These are phyloP conservation scores for Raddia distichophylla DNA, from an alignment of 176 grass and related monocot species.

Conservation along the genomic window DNA sequence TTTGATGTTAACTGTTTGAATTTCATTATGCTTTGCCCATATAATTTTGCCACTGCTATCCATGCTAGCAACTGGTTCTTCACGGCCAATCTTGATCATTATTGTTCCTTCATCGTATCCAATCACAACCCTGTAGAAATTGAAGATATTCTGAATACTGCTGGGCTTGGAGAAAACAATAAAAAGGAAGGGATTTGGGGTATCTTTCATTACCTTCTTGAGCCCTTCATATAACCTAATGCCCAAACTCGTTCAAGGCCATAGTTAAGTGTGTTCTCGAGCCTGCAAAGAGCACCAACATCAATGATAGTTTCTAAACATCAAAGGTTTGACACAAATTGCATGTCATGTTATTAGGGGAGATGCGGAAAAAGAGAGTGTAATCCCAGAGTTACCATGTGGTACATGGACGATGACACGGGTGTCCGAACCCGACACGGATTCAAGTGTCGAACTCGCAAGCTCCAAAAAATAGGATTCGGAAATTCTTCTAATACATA, in stretches of 20 bases:
- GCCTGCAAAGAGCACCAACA: constrained; percentile 43
- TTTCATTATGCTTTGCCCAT: constrained; percentile 84
- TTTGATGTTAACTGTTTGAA: constrained; percentile 95
- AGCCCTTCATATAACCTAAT: constrained; percentile 71
- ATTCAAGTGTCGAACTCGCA: no score
- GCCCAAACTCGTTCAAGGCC: constrained; percentile 86
- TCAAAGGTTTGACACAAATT: background rate
- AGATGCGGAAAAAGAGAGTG: background rate
- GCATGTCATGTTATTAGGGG: constrained; percentile 1
- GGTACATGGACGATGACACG: no score
- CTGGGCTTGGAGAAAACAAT: constrained; percentile 25
- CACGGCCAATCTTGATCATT: constrained; percentile 77
- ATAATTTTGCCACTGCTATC: constrained; percentile 70
- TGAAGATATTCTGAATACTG: constrained; percentile 16
- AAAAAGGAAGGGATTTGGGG: background rate
- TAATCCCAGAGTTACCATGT: background rate
- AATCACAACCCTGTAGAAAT: constrained; percentile 63
- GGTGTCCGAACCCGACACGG: no score
- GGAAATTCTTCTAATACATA: no score
- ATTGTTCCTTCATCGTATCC: constrained; percentile 82
- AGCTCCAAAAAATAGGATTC: no score
- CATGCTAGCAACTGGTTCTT: constrained; percentile 74
- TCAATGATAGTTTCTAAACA: constrained; percentile 14
- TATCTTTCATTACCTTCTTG: constrained; percentile 52
- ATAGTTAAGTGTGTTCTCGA: constrained; percentile 80